phyloP scores from a whole-genome alignment of 2,329 filamentous ascomycete species.

The Monosporascus sp. region DNA sequence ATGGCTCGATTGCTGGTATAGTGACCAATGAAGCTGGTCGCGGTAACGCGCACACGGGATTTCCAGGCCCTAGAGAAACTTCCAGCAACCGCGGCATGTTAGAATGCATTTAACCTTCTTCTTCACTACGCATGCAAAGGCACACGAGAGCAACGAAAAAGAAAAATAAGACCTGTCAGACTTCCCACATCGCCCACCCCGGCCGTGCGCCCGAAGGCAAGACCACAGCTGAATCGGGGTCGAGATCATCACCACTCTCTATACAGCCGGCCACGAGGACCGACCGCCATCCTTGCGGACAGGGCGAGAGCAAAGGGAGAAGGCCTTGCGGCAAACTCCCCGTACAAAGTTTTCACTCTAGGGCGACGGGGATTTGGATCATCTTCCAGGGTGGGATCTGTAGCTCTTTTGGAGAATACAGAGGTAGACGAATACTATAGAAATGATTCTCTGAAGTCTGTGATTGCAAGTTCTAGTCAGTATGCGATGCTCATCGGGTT shows the following conservation, averaged over 20 bases:
- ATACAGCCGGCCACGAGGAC: constrained; percentile 49
- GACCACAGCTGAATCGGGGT: constrained; percentile 58
- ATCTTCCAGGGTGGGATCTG: constrained; percentile 95
- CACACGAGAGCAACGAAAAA: constrained; percentile 53
- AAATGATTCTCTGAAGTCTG: constrained; percentile 75
- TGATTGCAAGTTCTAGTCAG: constrained; percentile 8
- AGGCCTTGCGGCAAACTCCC: constrained; percentile 34
- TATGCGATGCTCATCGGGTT: constrained; percentile 6
- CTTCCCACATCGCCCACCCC: constrained; percentile 82
- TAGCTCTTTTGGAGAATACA: constrained; percentile 90
- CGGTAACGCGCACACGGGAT: no score
- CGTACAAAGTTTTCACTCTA: constrained; percentile 69
- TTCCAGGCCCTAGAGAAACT: no score
- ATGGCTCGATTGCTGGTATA: no score
- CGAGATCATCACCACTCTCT: constrained; percentile 95
- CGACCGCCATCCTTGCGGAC: constrained; percentile 57
- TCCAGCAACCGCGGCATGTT: no score
- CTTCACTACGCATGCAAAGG: constrained; percentile 43
- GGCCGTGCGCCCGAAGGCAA: constrained; percentile 71
- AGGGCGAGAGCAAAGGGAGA: constrained; percentile 49
- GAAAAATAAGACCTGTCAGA: constrained; percentile 72
- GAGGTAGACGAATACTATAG: constrained; percentile 93
- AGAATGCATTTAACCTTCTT: constrained; percentile 33
- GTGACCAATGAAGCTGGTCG: no score
- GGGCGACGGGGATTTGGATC: constrained; percentile 81